Conservation (phyloP, 148 eudicot species). For the Limonium bicolor region DNA sequence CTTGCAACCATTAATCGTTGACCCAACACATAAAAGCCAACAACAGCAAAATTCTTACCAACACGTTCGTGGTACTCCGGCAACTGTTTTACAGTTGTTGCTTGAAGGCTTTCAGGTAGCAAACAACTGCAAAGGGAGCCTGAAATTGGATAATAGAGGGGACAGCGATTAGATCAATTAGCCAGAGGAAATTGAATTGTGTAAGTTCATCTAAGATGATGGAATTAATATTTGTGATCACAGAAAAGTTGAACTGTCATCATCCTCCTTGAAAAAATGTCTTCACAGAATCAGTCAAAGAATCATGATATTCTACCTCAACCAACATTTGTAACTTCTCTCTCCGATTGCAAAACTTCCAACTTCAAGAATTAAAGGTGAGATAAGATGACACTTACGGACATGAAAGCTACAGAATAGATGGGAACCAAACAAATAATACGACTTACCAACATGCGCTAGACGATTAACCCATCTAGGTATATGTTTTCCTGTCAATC, state of each 20-base stretch:
- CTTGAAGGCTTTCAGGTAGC: conserved; percentile 83
- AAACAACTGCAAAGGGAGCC: conserved; percentile 77
- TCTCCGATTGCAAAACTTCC: too few species aligned
- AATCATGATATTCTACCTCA: too few species aligned
- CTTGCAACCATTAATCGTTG: not conserved
- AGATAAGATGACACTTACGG: too few species aligned
- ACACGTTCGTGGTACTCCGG: conserved; percentile 47
- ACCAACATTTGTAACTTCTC: too few species aligned
- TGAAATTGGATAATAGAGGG: conserved; percentile 10
- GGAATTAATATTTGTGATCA: not conserved
- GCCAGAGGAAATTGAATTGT: not conserved
- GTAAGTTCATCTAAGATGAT: not conserved
- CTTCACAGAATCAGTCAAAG: too few species aligned
- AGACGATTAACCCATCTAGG: conserved; percentile 92
- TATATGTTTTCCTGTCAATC: conserved; percentile 53
- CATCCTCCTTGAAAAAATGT: too few species aligned
- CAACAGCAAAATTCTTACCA: conserved; percentile 15
- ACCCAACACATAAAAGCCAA: not conserved
- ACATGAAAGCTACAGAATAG: too few species aligned
- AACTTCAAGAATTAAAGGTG: too few species aligned
- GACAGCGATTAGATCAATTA: not conserved
- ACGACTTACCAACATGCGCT: conserved; percentile 59
- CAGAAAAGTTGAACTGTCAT: too few species aligned
- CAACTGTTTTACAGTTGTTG: conserved; percentile 53
- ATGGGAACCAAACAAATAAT: too few species aligned